Conservation (phyloP, 176 grass and related monocot species). For the Bromus sterilis region DNA sequence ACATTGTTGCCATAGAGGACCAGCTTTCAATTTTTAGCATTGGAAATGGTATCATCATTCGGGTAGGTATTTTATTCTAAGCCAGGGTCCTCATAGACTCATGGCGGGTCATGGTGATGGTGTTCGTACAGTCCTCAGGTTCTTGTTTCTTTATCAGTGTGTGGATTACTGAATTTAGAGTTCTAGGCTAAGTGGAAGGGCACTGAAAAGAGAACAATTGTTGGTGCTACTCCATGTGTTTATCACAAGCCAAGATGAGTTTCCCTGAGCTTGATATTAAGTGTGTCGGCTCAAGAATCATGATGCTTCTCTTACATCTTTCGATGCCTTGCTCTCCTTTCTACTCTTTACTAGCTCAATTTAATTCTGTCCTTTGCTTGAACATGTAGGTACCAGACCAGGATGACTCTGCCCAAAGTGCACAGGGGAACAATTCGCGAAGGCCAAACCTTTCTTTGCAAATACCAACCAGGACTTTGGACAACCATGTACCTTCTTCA, state of each 20-base stretch:
- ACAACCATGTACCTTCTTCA: constrained; percentile 38
- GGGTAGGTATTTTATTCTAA: not conserved
- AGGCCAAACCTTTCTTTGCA: constrained; percentile 65
- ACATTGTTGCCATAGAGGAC: not conserved
- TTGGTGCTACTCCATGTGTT: constrained; percentile 1
- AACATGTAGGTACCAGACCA: constrained; percentile 8
- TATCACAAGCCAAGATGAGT: not conserved
- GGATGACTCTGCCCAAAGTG: constrained; percentile 9
- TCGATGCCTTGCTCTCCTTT: not conserved
- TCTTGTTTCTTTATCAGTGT: not conserved
- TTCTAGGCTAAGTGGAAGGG: not conserved
- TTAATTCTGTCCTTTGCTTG: not conserved
- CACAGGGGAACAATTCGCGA: constrained; percentile 19
- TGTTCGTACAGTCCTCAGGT: not conserved
- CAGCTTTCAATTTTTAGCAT: not conserved
- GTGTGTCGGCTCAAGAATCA: not conserved
- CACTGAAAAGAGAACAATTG: not conserved
- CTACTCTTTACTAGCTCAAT: not conserved
- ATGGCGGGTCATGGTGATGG: not conserved
- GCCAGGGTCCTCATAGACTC: not conserved
- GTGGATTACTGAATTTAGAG: not conserved
- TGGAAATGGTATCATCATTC: not conserved
- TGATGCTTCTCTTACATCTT: not conserved
- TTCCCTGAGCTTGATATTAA: not conserved
- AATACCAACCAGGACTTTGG: constrained; percentile 78